Conservation (phyloP, 805 yeast species). For the Myxozyma udenii region DNA sequence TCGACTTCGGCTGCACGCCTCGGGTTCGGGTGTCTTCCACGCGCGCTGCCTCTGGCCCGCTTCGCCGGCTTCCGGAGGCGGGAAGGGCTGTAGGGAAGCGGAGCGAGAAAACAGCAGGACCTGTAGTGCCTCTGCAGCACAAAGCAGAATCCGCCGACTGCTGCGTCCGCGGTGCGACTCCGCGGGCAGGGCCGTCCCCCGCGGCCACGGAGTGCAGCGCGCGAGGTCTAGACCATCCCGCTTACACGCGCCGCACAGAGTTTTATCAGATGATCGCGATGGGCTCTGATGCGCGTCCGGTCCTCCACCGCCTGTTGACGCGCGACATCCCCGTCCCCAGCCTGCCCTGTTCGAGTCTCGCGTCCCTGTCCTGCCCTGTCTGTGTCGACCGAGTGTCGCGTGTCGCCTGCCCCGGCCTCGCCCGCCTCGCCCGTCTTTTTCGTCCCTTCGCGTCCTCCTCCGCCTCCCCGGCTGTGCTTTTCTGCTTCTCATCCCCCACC, state of each 20-base stretch:
- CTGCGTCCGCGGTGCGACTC: too few species aligned
- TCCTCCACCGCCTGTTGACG: neutral
- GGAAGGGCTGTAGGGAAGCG: too few species aligned
- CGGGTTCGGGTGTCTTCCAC: too few species aligned
- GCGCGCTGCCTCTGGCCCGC: too few species aligned
- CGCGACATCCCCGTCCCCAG: slow-evolving; percentile 5
- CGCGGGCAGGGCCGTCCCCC: too few species aligned
- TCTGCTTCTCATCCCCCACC: slow-evolving; percentile 1
- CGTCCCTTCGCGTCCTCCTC: neutral
- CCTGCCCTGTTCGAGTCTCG: neutral
- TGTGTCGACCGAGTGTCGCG: neutral
- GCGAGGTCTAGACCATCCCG: neutral
- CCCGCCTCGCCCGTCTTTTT: neutral
- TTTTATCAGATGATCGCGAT: slow-evolving; percentile 27
- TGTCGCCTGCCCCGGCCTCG: too few species aligned
- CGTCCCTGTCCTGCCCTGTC: slow-evolving; percentile 1
- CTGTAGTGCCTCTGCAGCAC: too few species aligned
- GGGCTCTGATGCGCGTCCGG: neutral
- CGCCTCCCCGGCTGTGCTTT: neutral
- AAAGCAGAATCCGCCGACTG: too few species aligned
- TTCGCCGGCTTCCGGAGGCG: too few species aligned
- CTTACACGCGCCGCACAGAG: neutral
- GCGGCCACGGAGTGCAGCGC: too few species aligned
- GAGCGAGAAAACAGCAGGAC: too few species aligned
- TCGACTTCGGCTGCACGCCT: too few species aligned